A percentile compares a stretch with the other conserved stretches of the same genome.
Conservation (phyloP, 345 rosid genomes). For the Trapa bicornis region DNA sequence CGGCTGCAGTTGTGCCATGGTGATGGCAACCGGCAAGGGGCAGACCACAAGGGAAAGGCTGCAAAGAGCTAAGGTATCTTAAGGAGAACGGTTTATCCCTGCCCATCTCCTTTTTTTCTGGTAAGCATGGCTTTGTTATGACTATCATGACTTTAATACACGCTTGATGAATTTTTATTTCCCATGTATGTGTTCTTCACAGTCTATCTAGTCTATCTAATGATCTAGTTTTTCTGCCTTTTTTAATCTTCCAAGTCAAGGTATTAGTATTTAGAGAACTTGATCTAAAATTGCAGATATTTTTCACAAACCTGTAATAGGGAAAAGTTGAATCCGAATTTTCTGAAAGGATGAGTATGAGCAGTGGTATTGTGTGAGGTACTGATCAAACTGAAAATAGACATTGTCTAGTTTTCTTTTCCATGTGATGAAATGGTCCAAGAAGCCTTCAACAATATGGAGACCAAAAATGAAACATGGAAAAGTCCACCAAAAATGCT, state of each 20-base stretch:
- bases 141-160: no score
- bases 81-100: slow-evolving; percentile 6
- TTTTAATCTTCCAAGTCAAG: neutral
- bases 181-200: neutral
- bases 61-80: slow-evolving; percentile 41
- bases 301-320: neutral
- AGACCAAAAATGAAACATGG: neutral
- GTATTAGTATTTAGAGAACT: neutral
- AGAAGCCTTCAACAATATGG: no score
- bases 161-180: no score
- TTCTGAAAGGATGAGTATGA: neutral
- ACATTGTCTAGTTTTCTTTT: neutral
- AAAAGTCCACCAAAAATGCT: neutral
- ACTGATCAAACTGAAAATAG: neutral
- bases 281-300: neutral
- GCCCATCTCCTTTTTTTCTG: slow-evolving; percentile 26
- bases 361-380: neutral
- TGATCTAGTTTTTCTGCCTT: neutral
- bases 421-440: neutral
- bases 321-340: neutral
- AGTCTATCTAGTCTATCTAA: neutral
- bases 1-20: slow-evolving; percentile 69
- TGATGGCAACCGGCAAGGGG: slow-evolving; percentile 53
- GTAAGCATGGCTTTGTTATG: slow-evolving; percentile 18
- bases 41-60: slow-evolving; percentile 76